Evolutionary conservation across 352 stramenopile species (phyloP).

Genomic region (Pythium phragmiticola): DNA sequence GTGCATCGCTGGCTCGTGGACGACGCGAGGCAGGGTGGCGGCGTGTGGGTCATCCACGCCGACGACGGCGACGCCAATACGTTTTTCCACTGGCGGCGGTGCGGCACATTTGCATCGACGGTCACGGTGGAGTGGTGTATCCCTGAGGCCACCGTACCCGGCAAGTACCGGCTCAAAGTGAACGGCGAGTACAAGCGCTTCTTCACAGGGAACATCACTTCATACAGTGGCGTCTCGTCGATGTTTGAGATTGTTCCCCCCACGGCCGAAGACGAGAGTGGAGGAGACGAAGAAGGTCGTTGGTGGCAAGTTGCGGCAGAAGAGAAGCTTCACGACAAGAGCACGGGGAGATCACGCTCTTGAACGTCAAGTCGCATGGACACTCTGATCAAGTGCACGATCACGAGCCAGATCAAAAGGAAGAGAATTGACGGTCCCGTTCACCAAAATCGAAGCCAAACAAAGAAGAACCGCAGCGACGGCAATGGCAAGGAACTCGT

Average conservation of each 20-base stretch:
- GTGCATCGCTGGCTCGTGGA: slow-evolving; percentile 69
- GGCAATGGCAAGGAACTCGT: too few species aligned
- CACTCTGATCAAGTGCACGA: background rate
- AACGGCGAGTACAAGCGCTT: slow-evolving; percentile 79
- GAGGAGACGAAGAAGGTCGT: background rate
- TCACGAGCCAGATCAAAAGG: too few species aligned
- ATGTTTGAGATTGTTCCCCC: slow-evolving; percentile 43
- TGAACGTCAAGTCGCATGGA: background rate
- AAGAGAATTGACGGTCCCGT: too few species aligned
- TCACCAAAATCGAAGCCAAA: too few species aligned
- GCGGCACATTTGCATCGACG: slow-evolving; percentile 65
- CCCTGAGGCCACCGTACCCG: slow-evolving; percentile 37
- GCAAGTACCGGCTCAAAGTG: slow-evolving; percentile 75
- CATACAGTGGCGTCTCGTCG: slow-evolving; percentile 63
- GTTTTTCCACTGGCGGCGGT: slow-evolving; percentile 72
- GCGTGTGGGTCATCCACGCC: slow-evolving; percentile 69
- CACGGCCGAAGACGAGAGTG: slow-evolving; percentile 4
- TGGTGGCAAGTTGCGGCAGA: background rate
- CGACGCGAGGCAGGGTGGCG: slow-evolving; percentile 30
- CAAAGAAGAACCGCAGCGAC: too few species aligned
- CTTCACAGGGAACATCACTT: slow-evolving; percentile 41
- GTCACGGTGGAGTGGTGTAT: slow-evolving; percentile 77
- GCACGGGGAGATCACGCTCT: background rate
- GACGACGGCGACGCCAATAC: slow-evolving; percentile 76
- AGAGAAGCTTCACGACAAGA: background rate